Percentiles rank a stretch among this genome's conserved stretches.
These are phyloP conservation scores for Phaffia australis DNA, from an alignment of 768 basidiomycete species.

Conservation along the genomic window DNA sequence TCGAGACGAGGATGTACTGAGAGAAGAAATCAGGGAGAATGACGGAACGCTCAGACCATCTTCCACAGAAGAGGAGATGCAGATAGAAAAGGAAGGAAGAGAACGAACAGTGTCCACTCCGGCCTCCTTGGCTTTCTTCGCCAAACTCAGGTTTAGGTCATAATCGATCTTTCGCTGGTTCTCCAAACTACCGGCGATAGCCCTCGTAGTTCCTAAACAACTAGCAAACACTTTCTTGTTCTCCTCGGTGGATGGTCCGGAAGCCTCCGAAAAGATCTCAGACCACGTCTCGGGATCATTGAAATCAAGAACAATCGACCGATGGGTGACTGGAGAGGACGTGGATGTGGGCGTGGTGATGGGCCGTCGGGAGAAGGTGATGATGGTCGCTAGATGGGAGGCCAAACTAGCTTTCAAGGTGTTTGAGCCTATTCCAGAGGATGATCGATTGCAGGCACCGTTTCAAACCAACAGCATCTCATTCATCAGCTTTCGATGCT, in stretches of 20 bases:
- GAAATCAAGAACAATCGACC: constrained; percentile 22
- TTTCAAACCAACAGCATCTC: background rate
- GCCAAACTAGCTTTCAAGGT: constrained; percentile 29
- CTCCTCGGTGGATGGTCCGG: constrained; percentile 20
- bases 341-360: constrained; percentile 17
- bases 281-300: constrained; percentile 11
- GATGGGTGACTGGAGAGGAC: constrained; percentile 15
- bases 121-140: constrained; percentile 32
- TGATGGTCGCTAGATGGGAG: constrained; percentile 29
- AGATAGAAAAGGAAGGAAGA: no score
- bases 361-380: constrained; percentile 32
- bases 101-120: constrained; percentile 32
- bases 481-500: background rate
- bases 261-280: constrained; percentile 1
- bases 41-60: background rate
- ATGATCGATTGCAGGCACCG: background rate
- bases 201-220: constrained; percentile 35
- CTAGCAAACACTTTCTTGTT: constrained; percentile 27
- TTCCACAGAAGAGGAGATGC: background rate
- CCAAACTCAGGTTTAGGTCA: constrained; percentile 33
- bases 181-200: constrained; percentile 30
- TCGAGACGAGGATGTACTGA: constrained; percentile 35
- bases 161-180: constrained; percentile 34
- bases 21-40: background rate
- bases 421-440: constrained; percentile 23